Base-by-base conservation (phyloP, 371 early-diverging fungal genomes). In the Apophysomyces variabilis region DNA sequence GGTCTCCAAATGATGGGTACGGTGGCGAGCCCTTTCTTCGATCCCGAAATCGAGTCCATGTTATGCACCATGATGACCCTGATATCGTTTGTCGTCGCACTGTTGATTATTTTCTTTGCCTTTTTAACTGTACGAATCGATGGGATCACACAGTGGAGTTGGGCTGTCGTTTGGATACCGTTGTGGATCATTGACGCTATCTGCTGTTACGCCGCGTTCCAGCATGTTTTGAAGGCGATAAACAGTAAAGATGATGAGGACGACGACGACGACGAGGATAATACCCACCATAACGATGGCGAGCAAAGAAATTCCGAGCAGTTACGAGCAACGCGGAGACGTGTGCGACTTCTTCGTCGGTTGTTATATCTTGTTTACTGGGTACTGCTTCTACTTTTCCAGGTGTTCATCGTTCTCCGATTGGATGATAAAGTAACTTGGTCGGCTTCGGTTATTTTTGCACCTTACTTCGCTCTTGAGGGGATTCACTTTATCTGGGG, bases 1-100 rank as follows among this genome's bases (percentile, higher is more conserved):
- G 96, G 96, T 6, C 77, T 95, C 5, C 82, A 84, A 60, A 93
- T 95, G 93, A 87, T 93, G 72, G 90, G 85, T 21, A 82, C 88
- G 1, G 83, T 91, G 37, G 84, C 83, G 26, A 88, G 93, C 59
- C 85, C 92, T 38, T 75, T 91, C 60, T 83, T 95, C 66, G 92
- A 94, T 75, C 93, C 95, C 0, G 86, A 89, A 54, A 78, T 92
- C 7, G 89, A 92, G 66, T 85, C 88, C 35, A 79, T 87, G 67
- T 71, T 95, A n/a, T 91, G 91, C 72, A 69, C 82, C 4, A 58
- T 89, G 57, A 85, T 95, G 35, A 67, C 85, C 37, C 70, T 76
- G 9, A 65, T 85, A 44, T 87, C 91, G 0, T 47, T 89, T 5
- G 46, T 89, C 0, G 76, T 90, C 18, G 70, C 83, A 5, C 73